A percentile compares a stretch with the other conserved stretches of the same genome.
phyloP scores from a whole-genome alignment of 108 stramenopile genomes.

The Pseudonitzschia delicatissima region DNA sequence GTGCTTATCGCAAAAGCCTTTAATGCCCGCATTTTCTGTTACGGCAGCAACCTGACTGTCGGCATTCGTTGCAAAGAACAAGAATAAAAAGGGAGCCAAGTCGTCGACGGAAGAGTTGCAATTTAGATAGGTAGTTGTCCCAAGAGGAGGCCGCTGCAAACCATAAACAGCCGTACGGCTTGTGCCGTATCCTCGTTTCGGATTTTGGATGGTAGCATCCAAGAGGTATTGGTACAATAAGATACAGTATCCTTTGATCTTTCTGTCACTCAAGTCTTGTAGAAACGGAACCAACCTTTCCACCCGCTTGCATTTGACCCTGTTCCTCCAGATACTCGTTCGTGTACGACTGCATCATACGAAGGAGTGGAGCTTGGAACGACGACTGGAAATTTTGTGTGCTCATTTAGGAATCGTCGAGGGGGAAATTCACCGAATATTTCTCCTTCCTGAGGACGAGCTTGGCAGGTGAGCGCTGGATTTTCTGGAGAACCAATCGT shows the following conservation, averaged over 20 bases:
- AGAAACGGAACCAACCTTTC: slow-evolving; percentile 30
- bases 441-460: slow-evolving; percentile 86
- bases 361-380: slow-evolving; percentile 81
- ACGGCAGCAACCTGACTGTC: slow-evolving; percentile 65
- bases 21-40: slow-evolving; percentile 31
- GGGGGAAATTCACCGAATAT: slow-evolving; percentile 89
- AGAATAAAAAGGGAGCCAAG: slow-evolving; percentile 52
- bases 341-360: slow-evolving; percentile 64
- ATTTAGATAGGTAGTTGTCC: slow-evolving; percentile 58
- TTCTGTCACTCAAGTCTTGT: slow-evolving; percentile 37
- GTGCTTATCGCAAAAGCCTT: slow-evolving; percentile 45
- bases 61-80: slow-evolving; percentile 79
- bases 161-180: slow-evolving; percentile 79
- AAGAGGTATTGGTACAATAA: slow-evolving; percentile 57
- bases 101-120: slow-evolving; percentile 49
- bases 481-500: slow-evolving; percentile 69
- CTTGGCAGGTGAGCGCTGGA: slow-evolving; percentile 84
- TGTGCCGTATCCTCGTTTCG: slow-evolving; percentile 57
- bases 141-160: slow-evolving; percentile 77
- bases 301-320: slow-evolving; percentile 16
- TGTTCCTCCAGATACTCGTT: slow-evolving; percentile 47
- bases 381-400: slow-evolving; percentile 78
- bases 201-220: slow-evolving; percentile 62
- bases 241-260: slow-evolving; percentile 65
- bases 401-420: slow-evolving; percentile 52